Evolutionary conservation across 768 basidiomycete genomes (phyloP).

Genomic region (Boletus patriciae): DNA sequence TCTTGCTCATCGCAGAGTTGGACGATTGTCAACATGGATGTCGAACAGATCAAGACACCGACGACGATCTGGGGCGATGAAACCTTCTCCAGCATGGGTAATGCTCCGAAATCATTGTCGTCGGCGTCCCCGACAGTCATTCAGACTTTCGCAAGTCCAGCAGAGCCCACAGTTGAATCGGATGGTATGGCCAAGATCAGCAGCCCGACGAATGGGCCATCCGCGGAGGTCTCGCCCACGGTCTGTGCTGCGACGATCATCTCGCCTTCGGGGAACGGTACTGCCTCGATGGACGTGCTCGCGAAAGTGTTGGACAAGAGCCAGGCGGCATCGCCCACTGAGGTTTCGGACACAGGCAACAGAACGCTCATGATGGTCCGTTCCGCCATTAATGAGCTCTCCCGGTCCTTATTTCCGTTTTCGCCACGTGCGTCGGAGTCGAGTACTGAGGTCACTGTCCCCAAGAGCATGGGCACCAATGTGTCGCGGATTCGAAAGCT

Average conservation of each 20-base stretch:
- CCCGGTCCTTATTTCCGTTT: background rate
- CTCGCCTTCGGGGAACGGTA: background rate
- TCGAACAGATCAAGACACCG: background rate
- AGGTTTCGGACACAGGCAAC: background rate
- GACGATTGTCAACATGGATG: background rate
- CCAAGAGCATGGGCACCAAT: background rate
- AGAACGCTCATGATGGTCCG: background rate
- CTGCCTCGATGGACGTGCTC: background rate
- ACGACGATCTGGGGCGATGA: background rate
- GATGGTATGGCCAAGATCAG: background rate
- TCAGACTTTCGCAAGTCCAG: background rate
- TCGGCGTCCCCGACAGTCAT: background rate
- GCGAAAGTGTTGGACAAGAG: background rate
- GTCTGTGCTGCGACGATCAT: background rate
- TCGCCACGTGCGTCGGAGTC: background rate
- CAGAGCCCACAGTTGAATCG: background rate
- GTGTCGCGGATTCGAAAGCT: background rate
- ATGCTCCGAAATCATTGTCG: background rate
- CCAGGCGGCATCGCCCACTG: background rate
- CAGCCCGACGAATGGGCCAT: background rate
- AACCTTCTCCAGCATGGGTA: too few relatives aligned
- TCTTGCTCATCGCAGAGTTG: conserved; percentile 8
- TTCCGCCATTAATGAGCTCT: background rate
- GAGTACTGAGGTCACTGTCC: too few relatives aligned
- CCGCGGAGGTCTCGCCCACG: background rate